A percentile compares a stretch with the other conserved stretches of the same genome.
phyloP scores from a whole-genome alignment of 257 asterid species.

The Coffea canephora region DNA sequence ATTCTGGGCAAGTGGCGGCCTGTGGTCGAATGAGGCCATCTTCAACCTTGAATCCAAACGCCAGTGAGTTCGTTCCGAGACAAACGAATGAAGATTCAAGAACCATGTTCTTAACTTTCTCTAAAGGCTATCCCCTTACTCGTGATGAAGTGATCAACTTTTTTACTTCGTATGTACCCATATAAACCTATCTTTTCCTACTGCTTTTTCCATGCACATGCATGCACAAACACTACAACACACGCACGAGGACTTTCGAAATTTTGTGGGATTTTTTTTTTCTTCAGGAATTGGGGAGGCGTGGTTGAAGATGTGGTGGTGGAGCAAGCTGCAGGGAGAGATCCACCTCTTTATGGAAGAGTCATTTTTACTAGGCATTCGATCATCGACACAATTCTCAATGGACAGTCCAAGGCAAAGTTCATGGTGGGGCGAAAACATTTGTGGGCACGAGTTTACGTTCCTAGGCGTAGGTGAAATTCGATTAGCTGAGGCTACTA shows the following conservation, averaged over 20 bases:
- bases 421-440: conserved; percentile 21
- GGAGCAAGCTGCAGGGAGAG: conserved; percentile 8
- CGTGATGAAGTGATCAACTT: conserved; percentile 14
- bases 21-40: background rate
- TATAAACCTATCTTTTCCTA: background rate
- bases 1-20: background rate
- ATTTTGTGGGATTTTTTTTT: background rate
- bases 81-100: conserved; percentile 8
- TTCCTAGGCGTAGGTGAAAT: conserved; percentile 18
- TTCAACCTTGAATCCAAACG: conserved; percentile 9
- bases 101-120: conserved; percentile 24
- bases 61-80: conserved; percentile 13
- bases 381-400: conserved; percentile 7
- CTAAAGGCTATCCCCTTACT: conserved; percentile 16
- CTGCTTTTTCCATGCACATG: background rate
- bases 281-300: conserved; percentile 17
- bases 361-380: conserved; percentile 5
- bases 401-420: conserved; percentile 24
- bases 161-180: conserved; percentile 13
- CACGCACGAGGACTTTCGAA: background rate
- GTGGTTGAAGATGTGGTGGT: conserved; percentile 22
- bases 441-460: conserved; percentile 24
- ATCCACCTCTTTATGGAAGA: conserved; percentile 15
- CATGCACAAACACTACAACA: background rate
- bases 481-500: background rate